Percentiles rank a stretch among this genome's conserved stretches.
Evolutionary conservation across 345 rosid genomes (phyloP).

Genomic region (Salix koriyanagi): DNA sequence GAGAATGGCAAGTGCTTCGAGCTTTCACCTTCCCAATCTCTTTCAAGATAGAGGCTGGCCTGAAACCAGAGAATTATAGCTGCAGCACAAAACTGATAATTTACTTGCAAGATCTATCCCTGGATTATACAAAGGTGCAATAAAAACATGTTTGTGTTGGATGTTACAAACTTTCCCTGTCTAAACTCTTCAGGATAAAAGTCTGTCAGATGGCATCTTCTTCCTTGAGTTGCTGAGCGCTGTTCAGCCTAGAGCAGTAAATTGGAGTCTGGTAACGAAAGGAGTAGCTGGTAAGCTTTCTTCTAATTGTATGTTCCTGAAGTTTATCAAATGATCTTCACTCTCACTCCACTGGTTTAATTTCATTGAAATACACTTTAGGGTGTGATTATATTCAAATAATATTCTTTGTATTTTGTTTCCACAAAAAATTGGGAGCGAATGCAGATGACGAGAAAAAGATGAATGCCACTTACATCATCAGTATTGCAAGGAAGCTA

Average conservation of each 20-base stretch:
- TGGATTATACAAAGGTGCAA: neutral
- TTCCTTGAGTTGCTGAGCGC: constrained; percentile 88
- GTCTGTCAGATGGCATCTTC: constrained; percentile 78
- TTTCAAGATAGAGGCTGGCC: no score
- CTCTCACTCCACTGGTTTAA: no score
- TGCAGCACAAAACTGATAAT: no score
- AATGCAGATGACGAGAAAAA: constrained; percentile 79
- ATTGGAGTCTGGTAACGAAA: constrained; percentile 92
- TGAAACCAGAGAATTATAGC: no score
- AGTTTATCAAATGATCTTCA: neutral
- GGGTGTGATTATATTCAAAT: no score
- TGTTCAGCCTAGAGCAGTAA: constrained; percentile 84
- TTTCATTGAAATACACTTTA: no score
- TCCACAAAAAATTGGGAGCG: neutral
- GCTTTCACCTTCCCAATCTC: no score
- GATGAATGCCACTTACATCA: constrained; percentile 94
- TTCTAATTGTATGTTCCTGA: neutral
- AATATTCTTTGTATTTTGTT: neutral
- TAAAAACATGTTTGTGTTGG: neutral
- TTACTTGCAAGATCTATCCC: neutral
- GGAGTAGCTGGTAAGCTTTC: constrained; percentile 61
- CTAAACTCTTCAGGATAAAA: constrained; percentile 61
- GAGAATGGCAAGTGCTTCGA: no score
- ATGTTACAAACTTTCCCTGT: neutral
- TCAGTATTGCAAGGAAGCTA: constrained; percentile 89